Evolutionary conservation across 1,284 basidiomycete genomes (phyloP).

Genomic region (Xerocomus nothofagi): DNA sequence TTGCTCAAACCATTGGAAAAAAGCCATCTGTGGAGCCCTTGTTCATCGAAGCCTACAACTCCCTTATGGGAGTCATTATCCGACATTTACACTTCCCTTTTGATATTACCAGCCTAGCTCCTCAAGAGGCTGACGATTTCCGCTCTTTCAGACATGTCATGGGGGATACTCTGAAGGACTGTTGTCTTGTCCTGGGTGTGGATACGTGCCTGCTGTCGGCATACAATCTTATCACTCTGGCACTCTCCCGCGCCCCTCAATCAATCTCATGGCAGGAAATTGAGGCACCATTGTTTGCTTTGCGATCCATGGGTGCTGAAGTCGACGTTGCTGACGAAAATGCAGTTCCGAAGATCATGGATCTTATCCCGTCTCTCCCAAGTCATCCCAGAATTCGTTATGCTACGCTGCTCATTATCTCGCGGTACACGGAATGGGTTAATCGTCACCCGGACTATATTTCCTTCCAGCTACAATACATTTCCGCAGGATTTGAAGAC

Average conservation of each 20-base stretch:
- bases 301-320: slow-evolving; percentile 98
- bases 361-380: slow-evolving; percentile 89
- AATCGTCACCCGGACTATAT: slow-evolving; percentile 89
- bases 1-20: slow-evolving; percentile 82
- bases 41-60: slow-evolving; percentile 81
- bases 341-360: slow-evolving; percentile 93
- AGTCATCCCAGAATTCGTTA: slow-evolving; percentile 92
- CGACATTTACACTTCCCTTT: slow-evolving; percentile 90
- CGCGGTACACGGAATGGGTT: slow-evolving; percentile 97
- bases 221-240: slow-evolving; percentile 78
- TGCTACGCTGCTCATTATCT: slow-evolving; percentile 92
- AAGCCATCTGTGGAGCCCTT: slow-evolving; percentile 64
- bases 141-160: slow-evolving; percentile 95
- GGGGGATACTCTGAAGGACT: slow-evolving; percentile 99
- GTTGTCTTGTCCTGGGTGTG: slow-evolving; percentile 91
- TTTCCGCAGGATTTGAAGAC: slow-evolving; percentile 89
- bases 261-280: slow-evolving; percentile 90
- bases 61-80: slow-evolving; percentile 87
- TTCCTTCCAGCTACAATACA: slow-evolving; percentile 83
- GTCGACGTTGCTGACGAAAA: slow-evolving; percentile 83
- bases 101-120: slow-evolving; percentile 62
- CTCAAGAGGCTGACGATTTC: slow-evolving; percentile 93
- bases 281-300: slow-evolving; percentile 96
- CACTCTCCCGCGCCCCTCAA: slow-evolving; percentile 57
- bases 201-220: slow-evolving; percentile 82